Base-by-base conservation (phyloP, 805 yeast genomes). In the Wickerhamiella musiphila region DNA sequence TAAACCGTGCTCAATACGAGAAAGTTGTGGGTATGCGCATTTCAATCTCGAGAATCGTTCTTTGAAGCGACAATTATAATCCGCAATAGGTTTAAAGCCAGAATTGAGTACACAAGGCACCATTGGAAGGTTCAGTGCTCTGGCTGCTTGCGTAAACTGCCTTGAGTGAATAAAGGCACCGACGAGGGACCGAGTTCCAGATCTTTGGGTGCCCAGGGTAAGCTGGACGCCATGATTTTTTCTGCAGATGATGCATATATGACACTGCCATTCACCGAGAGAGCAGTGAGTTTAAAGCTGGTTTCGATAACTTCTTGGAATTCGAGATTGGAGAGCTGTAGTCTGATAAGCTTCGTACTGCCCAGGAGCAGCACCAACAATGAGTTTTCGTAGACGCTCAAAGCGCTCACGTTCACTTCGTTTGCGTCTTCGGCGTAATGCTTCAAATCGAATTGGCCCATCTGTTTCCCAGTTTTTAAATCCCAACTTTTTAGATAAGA, bases 401-500 rank as follows among this genome's bases (percentile, higher is more conserved):
- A 18, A 5, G 35, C 29, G 12, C 36, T 30, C 13, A 40, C 42
- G 24, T 41, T 39, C 17, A 36, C 23, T 15, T 35, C 33, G 1
- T 24, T 33, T 14, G 25, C 18, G 17, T 62, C 59, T 23, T 51
- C 39, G 17, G 60, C 47, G 13, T 58, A 35, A 0, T 60, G 57
- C 18, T 63, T 56, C 16, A 76, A 54, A 15, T 69, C 63, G 28
- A 74, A 58, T 33, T 61, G 61, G 18, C 61, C 58, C 4, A 77
- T 37, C 35, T 66, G 56, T 34, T 56, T 51, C 22, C 68, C 69
- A 12, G 60, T 48, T 17, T 60, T 57, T 93, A 95, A 83, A 39
- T 78, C 63, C 95, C 96, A 86, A 13, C 71, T 50, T 37, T 67
- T 61, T 9, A 90, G 47, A 42, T 53, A 70, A 33, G 68, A 70